Percentiles rank a stretch among this genome's conserved stretches.
Conservation (phyloP, 1,139 yeast species). For the Eremothecium sinecaudum region DNA sequence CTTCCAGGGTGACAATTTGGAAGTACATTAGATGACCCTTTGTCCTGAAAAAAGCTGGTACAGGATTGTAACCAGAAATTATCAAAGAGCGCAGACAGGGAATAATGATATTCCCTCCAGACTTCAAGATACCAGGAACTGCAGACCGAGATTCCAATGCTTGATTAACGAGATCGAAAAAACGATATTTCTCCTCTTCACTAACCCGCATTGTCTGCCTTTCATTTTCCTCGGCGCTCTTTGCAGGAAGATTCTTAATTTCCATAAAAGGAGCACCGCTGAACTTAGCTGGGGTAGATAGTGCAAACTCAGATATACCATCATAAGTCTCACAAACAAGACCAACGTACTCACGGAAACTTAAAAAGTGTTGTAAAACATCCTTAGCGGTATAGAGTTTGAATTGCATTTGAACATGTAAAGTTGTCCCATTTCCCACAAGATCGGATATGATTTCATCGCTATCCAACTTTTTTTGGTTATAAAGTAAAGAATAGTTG, state of each 20-base stretch:
- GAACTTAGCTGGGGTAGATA: constrained; percentile 27
- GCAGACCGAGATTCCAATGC: constrained; percentile 17
- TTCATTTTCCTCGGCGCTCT: constrained; percentile 11
- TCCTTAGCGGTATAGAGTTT: constrained; percentile 27
- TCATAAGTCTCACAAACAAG: constrained; percentile 28
- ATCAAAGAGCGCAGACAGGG: constrained; percentile 43
- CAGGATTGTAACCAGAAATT: constrained; percentile 83
- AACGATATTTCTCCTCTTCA: constrained; percentile 29
- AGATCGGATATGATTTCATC: constrained; percentile 19
- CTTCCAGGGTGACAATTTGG: constrained; percentile 67
- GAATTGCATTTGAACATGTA: constrained; percentile 19
- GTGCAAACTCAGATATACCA: constrained; percentile 26
- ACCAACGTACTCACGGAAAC: constrained; percentile 29
- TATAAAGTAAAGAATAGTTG: constrained; percentile 18
- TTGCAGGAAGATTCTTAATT: constrained; percentile 15
- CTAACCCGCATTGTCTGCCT: constrained; percentile 19
- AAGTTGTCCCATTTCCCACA: constrained; percentile 12
- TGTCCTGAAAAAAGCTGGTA: constrained; percentile 48
- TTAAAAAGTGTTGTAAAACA: constrained; percentile 26
- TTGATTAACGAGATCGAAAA: constrained; percentile 23
- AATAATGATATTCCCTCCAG: constrained; percentile 25
- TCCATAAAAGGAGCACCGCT: constrained; percentile 15
- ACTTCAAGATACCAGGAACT: constrained; percentile 17
- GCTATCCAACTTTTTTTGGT: constrained; percentile 16
- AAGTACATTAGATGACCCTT: constrained; percentile 79